phyloP scores from a whole-genome alignment of 2,329 filamentous ascomycete genomes.

The Sodiomyces alkalinus region DNA sequence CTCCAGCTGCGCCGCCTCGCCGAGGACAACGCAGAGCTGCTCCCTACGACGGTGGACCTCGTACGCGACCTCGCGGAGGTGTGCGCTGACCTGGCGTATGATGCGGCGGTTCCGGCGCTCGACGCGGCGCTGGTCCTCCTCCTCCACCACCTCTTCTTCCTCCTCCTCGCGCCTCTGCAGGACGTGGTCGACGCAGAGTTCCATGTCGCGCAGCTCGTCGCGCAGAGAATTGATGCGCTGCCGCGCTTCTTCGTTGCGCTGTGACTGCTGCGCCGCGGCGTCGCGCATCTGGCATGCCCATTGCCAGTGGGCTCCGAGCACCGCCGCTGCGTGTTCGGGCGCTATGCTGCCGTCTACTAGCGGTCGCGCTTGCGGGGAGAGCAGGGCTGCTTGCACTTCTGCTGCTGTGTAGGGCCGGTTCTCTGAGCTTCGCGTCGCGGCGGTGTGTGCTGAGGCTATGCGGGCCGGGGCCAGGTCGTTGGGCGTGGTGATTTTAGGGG shows the following conservation, averaged over 20 bases:
- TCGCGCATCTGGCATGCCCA: background rate
- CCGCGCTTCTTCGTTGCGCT: background rate
- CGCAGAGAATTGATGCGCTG: slow-evolving; percentile 1
- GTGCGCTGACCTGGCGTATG: slow-evolving; percentile 12
- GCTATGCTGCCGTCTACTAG: slow-evolving; percentile 12
- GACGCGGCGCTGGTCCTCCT: slow-evolving; percentile 2
- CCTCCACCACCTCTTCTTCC: slow-evolving; percentile 1
- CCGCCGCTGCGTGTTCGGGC: slow-evolving; percentile 4
- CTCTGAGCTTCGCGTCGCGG: background rate
- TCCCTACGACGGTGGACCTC: slow-evolving; percentile 8
- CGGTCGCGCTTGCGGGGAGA: slow-evolving; percentile 7
- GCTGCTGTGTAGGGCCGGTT: slow-evolving; percentile 3
- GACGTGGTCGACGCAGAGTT: slow-evolving; percentile 7
- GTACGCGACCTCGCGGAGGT: slow-evolving; percentile 10
- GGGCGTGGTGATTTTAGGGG: background rate
- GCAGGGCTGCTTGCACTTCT: slow-evolving; percentile 10
- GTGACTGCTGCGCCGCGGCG: background rate
- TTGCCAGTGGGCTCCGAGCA: slow-evolving; percentile 9
- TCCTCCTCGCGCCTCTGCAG: slow-evolving; percentile 5
- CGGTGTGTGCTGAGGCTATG: background rate
- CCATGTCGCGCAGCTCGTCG: slow-evolving; percentile 5
- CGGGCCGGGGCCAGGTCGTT: background rate
- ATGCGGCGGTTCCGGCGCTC: slow-evolving; percentile 9
- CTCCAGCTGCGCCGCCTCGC: slow-evolving; percentile 5
- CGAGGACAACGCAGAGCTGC: slow-evolving; percentile 5